phyloP scores from a whole-genome alignment of 345 rosid genomes.

The Hibiscus mutabilis region DNA sequence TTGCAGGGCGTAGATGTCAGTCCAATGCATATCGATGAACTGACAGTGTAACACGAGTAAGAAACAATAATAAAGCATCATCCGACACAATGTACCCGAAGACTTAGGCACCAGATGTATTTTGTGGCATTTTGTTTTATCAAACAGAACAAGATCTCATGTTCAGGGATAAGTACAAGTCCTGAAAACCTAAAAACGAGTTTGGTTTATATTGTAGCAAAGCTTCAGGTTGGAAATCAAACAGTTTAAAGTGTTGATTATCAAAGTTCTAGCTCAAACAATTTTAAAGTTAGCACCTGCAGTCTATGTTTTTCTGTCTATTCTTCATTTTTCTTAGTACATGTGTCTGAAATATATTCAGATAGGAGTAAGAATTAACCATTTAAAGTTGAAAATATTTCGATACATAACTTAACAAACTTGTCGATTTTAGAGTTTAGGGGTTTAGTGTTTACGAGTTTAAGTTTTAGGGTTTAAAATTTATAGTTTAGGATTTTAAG shows the following conservation, averaged over 20 bases:
- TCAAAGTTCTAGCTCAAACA: background rate
- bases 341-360: too few species aligned
- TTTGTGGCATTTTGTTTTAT: background rate
- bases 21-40: constrained; percentile 59
- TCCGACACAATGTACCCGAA: constrained; percentile 45
- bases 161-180: background rate
- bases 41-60: constrained; percentile 51
- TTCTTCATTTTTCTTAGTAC: background rate
- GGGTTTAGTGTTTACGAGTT: too few species aligned
- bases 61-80: constrained; percentile 41
- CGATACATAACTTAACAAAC: too few species aligned
- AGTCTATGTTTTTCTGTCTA: background rate
- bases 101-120: constrained; percentile 12
- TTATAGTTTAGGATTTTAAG: too few species aligned
- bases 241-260: background rate
- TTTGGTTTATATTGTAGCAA: background rate
- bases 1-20: constrained; percentile 47
- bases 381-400: too few species aligned
- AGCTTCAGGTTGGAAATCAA: background rate
- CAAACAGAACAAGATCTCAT: background rate
- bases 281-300: background rate
- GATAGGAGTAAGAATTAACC: too few species aligned
- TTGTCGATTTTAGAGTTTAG: too few species aligned
- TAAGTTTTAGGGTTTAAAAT: too few species aligned
- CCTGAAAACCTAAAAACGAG: background rate